Evolutionary conservation across 2,329 filamentous ascomycete genomes (phyloP), one percentile per base, ranked within the genome.

Genomic region (Claviceps monticola): DNA sequence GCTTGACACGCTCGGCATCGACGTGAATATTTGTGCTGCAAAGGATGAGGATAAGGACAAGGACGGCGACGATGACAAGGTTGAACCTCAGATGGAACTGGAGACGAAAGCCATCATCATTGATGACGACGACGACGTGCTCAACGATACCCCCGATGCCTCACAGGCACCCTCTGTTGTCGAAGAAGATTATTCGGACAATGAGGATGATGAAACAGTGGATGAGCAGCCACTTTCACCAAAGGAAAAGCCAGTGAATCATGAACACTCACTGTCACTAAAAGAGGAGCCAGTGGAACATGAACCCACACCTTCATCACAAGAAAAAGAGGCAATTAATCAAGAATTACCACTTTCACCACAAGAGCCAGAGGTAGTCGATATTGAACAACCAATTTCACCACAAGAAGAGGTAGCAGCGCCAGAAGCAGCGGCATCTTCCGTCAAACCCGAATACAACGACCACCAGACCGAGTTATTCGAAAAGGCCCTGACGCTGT

Each of bases 401-500:
- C 16, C 21, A 29, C 13, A 45, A 8, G 23, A 4, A n/a, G 23
- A 29, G 7, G 7, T 8, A 29, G 14, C 43, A 29, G 21, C 17
- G 13, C 13, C 41, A 21, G 17, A 19, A 14, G 11, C 19, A 14
- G 19, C 21, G 2, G 23, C 43, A 45, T 16, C 43, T 17, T 19
- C 26, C n/a, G 23, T n/a, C 23, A 21, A 42, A n/a, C 1, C 34
- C 8, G 74, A 74, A 49, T 76, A 75, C 54, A 63, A 66, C 19
- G 72, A 76, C 45, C 59, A 61, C 21, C 71, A 82, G 60, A 65
- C 64, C 2, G 60, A 68, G 17, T 63, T 81, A 3, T 59, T 83
- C 39, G 71, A 71, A 48, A 79, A 74, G 57, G 80, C 79, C 49
- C 64, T 88, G 37, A 73, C 73, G 45, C 74, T 88, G 8, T 89